phyloP scores from a whole-genome alignment of 208 protist genomes.

The Crithidia expoeki region DNA sequence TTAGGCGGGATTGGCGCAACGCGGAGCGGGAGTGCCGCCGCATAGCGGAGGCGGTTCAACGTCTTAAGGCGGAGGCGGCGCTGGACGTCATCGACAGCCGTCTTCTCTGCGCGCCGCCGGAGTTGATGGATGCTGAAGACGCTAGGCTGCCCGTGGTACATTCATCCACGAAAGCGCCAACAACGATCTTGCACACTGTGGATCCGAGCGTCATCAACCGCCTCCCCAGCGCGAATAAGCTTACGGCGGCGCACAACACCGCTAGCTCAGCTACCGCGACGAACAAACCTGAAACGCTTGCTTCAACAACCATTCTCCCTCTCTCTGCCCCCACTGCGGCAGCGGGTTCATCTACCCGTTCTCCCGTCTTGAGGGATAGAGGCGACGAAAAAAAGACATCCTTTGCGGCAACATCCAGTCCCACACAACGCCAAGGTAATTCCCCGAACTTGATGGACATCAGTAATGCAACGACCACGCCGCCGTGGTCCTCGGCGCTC shows the following conservation, averaged over 20 bases:
- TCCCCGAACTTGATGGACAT: not conserved
- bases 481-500: conserved; percentile 29
- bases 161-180: not conserved
- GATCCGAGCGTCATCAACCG: conserved; percentile 8
- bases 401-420: not conserved
- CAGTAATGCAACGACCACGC: conserved; percentile 18
- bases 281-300: not conserved
- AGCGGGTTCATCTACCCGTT: not conserved
- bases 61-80: conserved; percentile 16
- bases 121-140: not conserved
- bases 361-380: not conserved
- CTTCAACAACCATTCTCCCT: not conserved
- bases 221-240: conserved; percentile 7
- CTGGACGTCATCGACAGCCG: not conserved
- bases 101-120: conserved; percentile 11
- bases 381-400: not conserved
- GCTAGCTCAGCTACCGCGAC: conserved; percentile 6
- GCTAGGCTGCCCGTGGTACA: not conserved
- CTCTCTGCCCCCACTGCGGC: not conserved
- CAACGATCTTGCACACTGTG: not conserved
- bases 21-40: conserved; percentile 22
- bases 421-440: not conserved
- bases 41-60: conserved; percentile 6
- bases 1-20: conserved; percentile 21
- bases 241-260: conserved; percentile 21